A percentile compares a stretch with the other conserved stretches of the same genome.
Conservation (phyloP, 2,329 filamentous ascomycete species). For the Diaporthe sp. region DNA sequence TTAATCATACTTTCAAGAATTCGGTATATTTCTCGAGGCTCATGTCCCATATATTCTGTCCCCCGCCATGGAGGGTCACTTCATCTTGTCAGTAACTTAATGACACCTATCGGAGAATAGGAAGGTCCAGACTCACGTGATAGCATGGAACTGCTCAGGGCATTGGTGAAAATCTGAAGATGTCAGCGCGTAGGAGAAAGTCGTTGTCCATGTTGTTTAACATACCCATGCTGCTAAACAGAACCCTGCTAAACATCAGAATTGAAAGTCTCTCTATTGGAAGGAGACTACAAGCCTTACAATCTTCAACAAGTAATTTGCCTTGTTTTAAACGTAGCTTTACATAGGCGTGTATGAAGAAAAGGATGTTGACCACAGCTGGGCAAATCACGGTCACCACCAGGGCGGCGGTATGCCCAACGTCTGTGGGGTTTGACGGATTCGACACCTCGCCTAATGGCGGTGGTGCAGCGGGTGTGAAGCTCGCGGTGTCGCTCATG, state of each 20-base stretch:
- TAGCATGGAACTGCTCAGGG: background rate
- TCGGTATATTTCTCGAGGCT: background rate
- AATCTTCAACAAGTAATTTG: conserved; percentile 13
- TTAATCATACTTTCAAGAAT: conserved; percentile 8
- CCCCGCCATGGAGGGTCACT: conserved; percentile 18
- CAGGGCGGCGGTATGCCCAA: background rate
- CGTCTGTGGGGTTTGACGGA: background rate
- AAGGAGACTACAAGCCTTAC: background rate
- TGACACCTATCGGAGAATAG: no score
- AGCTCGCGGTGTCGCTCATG: conserved; percentile 5
- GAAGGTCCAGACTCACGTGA: background rate
- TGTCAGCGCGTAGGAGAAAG: background rate
- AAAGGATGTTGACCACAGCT: conserved; percentile 5
- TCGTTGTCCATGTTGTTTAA: background rate
- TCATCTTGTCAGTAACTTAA: background rate
- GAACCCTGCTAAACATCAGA: conserved; percentile 18
- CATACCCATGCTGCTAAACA: conserved; percentile 30
- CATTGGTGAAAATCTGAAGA: conserved; percentile 17
- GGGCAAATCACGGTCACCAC: background rate
- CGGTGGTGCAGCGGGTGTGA: background rate
- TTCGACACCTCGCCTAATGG: background rate
- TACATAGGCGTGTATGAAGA: conserved; percentile 15
- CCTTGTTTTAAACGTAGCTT: conserved; percentile 1
- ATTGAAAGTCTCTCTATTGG: background rate
- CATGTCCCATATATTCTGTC: conserved; percentile 1